Percentiles rank a stretch among this genome's conserved stretches.
Evolutionary conservation across 495 filamentous ascomycete species (phyloP).

Genomic region (Massariosphaeria phaeospora): DNA sequence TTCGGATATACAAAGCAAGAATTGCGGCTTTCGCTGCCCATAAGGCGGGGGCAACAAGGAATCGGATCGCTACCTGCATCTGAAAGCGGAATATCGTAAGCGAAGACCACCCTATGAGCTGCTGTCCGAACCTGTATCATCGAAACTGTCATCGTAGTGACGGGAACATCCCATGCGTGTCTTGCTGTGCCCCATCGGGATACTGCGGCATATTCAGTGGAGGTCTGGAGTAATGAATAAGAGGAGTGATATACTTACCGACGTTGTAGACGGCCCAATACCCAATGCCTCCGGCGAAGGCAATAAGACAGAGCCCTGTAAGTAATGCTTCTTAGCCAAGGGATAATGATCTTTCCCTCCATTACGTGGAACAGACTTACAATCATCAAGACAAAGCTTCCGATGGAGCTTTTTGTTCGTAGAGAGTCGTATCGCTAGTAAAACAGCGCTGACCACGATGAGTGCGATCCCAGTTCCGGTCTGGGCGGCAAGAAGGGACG

Average conservation of each 20-base stretch:
- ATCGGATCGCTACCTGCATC: not conserved
- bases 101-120: too few relatives aligned
- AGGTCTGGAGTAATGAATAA: too few relatives aligned
- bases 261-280: not conserved
- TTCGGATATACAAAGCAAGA: not conserved
- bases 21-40: not conserved
- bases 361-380: not conserved
- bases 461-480: not conserved
- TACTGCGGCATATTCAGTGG: not conserved
- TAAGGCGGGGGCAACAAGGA: not conserved
- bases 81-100: not conserved
- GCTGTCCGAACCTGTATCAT: not conserved
- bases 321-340: not conserved
- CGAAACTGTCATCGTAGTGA: not conserved
- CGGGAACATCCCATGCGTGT: not conserved
- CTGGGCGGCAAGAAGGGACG: not conserved
- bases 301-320: not conserved
- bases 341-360: too few relatives aligned
- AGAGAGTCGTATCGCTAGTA: not conserved
- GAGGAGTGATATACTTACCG: not conserved
- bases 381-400: not conserved
- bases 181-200: not conserved
- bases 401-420: not conserved
- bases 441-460: not conserved
- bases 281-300: not conserved